Evolutionary conservation across 441 rosid genomes (phyloP).

Genomic region (Eruca vesicaria): DNA sequence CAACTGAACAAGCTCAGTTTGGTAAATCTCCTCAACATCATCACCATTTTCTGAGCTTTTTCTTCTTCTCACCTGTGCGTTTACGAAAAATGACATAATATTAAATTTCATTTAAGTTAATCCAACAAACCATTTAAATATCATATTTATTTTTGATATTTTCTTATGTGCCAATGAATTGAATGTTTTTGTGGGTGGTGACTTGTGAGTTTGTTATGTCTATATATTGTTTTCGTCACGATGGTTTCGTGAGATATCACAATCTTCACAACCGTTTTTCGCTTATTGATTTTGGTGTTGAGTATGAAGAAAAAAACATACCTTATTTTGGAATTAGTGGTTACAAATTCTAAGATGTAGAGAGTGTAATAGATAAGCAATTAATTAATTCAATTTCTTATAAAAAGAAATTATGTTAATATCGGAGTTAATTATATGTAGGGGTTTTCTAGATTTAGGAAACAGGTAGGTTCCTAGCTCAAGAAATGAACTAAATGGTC

Average conservation of each 20-base stretch:
- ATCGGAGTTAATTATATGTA: neutral
- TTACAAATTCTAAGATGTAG: neutral
- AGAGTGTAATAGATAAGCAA: constrained; percentile 8
- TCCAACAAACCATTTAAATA: constrained; percentile 23
- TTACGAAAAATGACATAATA: neutral
- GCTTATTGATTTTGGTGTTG: constrained; percentile 42
- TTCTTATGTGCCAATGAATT: constrained; percentile 22
- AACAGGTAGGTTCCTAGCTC: constrained; percentile 8
- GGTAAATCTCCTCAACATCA: constrained; percentile 51
- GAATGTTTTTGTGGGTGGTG: constrained; percentile 21
- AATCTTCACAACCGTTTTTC: constrained; percentile 44
- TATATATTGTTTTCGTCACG: constrained; percentile 44
- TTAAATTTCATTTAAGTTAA: neutral
- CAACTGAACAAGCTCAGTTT: constrained; percentile 78
- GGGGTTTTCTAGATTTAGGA: neutral
- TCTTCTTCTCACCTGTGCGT: constrained; percentile 56
- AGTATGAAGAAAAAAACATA: constrained; percentile 10
- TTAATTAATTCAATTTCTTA: too few relatives aligned
- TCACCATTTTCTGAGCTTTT: constrained; percentile 50
- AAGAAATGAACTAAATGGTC: constrained; percentile 14
- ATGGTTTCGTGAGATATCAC: constrained; percentile 57
- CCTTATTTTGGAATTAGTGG: constrained; percentile 28
- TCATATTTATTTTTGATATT: neutral
- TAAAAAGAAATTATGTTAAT: too few relatives aligned
- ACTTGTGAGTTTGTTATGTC: constrained; percentile 37